A percentile compares a stretch with the other conserved stretches of the same genome.
These are phyloP conservation scores for Hymenoscyphus fraxineus DNA, from an alignment of 2,329 filamentous ascomycete species.

Conservation along the genomic window DNA sequence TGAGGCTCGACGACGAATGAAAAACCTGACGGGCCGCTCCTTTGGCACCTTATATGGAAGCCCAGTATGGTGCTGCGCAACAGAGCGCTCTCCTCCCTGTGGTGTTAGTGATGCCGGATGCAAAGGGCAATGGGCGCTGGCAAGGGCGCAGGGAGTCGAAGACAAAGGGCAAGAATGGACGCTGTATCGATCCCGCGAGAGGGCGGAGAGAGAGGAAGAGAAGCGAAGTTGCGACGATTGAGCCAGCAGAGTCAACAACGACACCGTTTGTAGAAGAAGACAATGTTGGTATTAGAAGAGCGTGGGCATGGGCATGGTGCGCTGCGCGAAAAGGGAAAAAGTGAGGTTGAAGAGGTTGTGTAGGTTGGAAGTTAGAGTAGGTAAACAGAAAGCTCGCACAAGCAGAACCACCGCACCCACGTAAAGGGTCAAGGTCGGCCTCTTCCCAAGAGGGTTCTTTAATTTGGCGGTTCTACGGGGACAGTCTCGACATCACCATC, in stretches of 20 bases:
- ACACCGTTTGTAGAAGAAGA: slow-evolving; percentile 1
- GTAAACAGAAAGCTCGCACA: not conserved
- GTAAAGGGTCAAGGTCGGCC: not conserved
- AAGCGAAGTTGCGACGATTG: slow-evolving; percentile 1
- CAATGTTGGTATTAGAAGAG: not conserved
- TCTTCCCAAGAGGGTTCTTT: too few species aligned
- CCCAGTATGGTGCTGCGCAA: not conserved
- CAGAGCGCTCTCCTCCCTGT: not conserved
- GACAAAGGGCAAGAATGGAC: slow-evolving; percentile 1
- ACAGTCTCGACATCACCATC: not conserved
- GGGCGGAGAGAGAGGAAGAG: not conserved
- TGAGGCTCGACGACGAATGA: not conserved
- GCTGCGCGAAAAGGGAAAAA: not conserved
- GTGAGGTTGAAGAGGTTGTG: not conserved
- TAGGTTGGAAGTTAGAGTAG: not conserved
- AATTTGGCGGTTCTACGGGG: not conserved
- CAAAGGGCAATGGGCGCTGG: not conserved
- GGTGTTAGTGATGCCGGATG: not conserved
- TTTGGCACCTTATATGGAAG: not conserved
- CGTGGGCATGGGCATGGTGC: not conserved
- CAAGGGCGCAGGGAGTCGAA: not conserved
- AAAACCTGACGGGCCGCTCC: not conserved
- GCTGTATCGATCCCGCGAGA: not conserved
- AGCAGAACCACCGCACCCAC: not conserved
- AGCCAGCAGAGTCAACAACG: slow-evolving; percentile 1